Percentiles rank a stretch among this genome's conserved stretches.
These are phyloP conservation scores for Sugiyamaella mastotermitis DNA, from an alignment of 805 yeast species.

Conservation along the genomic window DNA sequence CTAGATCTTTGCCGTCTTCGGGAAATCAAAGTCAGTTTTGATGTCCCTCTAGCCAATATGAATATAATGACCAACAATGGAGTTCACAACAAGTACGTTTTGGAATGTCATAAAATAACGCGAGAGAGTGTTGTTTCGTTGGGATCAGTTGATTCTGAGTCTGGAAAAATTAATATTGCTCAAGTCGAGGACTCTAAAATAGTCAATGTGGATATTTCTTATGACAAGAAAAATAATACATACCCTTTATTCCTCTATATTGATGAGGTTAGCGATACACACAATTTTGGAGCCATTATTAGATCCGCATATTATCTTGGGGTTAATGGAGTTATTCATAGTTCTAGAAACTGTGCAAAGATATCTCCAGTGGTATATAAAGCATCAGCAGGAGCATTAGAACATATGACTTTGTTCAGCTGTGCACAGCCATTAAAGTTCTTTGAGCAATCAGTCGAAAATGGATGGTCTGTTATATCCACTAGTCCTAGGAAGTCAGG, in stretches of 20 bases:
- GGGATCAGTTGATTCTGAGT: background rate
- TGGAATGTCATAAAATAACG: slow-evolving; percentile 54
- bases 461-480: slow-evolving; percentile 70
- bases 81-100: slow-evolving; percentile 74
- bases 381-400: slow-evolving; percentile 81
- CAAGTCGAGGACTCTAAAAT: slow-evolving; percentile 1
- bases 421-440: slow-evolving; percentile 56
- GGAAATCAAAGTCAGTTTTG: slow-evolving; percentile 35
- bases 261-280: slow-evolving; percentile 82
- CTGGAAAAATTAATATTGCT: slow-evolving; percentile 1
- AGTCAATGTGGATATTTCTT: background rate
- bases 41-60: slow-evolving; percentile 42
- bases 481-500: slow-evolving; percentile 31
- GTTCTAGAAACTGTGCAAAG: slow-evolving; percentile 66
- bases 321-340: slow-evolving; percentile 68
- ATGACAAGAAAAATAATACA: background rate
- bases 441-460: slow-evolving; percentile 45
- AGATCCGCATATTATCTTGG: slow-evolving; percentile 79
- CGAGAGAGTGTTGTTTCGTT: background rate
- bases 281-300: slow-evolving; percentile 77
- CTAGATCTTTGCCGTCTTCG: slow-evolving; percentile 40
- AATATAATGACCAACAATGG: slow-evolving; percentile 58
- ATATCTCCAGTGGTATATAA: slow-evolving; percentile 74
- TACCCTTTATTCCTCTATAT: slow-evolving; percentile 66
- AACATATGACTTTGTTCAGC: slow-evolving; percentile 56